phyloP scores from a whole-genome alignment of 768 basidiomycete genomes.

The Astraeus odoratus region DNA sequence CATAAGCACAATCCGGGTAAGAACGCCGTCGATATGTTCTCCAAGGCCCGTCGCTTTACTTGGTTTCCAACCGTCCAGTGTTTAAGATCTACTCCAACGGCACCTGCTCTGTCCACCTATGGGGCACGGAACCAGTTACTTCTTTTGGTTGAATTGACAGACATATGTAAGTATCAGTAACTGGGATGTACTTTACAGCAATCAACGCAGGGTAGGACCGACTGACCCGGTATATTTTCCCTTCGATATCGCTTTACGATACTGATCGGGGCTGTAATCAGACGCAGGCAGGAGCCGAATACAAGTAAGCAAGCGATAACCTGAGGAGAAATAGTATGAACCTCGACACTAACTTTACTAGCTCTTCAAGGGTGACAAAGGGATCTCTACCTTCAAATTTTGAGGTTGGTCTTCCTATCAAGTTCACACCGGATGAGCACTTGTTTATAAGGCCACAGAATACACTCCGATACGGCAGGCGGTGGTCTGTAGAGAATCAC shows the following conservation, averaged over 20 bases:
- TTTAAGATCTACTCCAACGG: conserved; percentile 33
- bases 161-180: too few relatives aligned
- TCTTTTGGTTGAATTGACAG: conserved; percentile 15
- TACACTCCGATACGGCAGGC: too few relatives aligned
- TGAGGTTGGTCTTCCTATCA: conserved; percentile 19
- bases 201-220: neutral
- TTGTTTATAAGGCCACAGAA: neutral
- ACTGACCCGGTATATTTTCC: conserved; percentile 34
- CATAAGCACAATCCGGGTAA: conserved; percentile 47
- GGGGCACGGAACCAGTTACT: conserved; percentile 29
- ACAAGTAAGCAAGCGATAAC: conserved; percentile 14
- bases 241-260: conserved; percentile 39
- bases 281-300: neutral
- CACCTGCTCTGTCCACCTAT: conserved; percentile 56
- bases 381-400: conserved; percentile 22
- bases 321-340: conserved; percentile 52
- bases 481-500: too few relatives aligned
- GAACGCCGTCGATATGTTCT: conserved; percentile 42
- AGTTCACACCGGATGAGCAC: neutral
- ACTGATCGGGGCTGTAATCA: conserved; percentile 30
- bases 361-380: conserved; percentile 30
- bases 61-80: conserved; percentile 51
- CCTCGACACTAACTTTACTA: conserved; percentile 47
- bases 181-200: too few relatives aligned
- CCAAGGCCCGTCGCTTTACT: conserved; percentile 40